Conservation (phyloP, 495 filamentous ascomycete species). For the Umbilicaria muhlenbergii region DNA sequence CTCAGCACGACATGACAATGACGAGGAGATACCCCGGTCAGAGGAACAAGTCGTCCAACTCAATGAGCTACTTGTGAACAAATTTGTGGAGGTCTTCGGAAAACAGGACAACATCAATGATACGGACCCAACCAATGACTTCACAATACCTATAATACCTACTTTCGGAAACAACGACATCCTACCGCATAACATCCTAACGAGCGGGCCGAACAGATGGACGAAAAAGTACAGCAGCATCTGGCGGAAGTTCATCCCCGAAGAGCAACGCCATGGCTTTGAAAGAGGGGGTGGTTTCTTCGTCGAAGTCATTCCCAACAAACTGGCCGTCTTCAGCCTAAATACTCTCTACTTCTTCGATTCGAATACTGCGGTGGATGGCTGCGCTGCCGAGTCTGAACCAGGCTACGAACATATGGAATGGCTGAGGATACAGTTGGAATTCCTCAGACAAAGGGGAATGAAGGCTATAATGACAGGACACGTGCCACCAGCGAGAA, state of each 20-base stretch:
- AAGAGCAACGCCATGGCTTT: constrained; percentile 83
- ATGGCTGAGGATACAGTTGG: constrained; percentile 85
- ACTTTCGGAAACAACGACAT: constrained; percentile 97
- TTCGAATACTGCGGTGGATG: constrained; percentile 82
- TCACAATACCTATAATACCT: constrained; percentile 69
- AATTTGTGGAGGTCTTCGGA: constrained; percentile 61
- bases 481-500: constrained; percentile 83
- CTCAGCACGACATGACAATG: constrained; percentile 87
- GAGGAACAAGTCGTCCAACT: constrained; percentile 54
- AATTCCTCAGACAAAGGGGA: constrained; percentile 61
- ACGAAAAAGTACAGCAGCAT: constrained; percentile 54
- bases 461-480: constrained; percentile 94
- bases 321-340: constrained; percentile 81
- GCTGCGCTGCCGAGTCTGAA: constrained; percentile 59
- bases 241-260: constrained; percentile 80
- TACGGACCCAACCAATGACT: constrained; percentile 35
- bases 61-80: constrained; percentile 59
- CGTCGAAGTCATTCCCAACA: constrained; percentile 75
- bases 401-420: constrained; percentile 92
- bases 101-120: constrained; percentile 26
- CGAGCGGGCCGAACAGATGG: constrained; percentile 70
- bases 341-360: constrained; percentile 96
- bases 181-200: constrained; percentile 89
- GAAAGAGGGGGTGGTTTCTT: constrained; percentile 89
- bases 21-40: constrained; percentile 65